Conservation (phyloP, 768 basidiomycete species). For the Kwoniella sp. region DNA sequence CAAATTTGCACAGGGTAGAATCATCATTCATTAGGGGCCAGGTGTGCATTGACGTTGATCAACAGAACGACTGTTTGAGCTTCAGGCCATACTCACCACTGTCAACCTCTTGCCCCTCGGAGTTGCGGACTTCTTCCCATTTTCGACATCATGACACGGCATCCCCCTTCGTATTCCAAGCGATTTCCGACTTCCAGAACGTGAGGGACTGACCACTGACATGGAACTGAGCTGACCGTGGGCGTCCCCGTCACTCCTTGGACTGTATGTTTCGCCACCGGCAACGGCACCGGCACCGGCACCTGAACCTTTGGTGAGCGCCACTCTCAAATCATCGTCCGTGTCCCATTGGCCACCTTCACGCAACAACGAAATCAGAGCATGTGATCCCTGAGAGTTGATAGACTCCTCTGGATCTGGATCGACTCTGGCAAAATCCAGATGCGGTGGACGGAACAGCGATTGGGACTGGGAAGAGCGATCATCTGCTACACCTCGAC, state of each 20-base stretch:
- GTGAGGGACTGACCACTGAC: neutral
- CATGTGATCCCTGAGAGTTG: slow-evolving; percentile 4
- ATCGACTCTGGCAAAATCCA: too few species aligned
- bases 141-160: neutral
- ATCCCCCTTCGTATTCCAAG: neutral
- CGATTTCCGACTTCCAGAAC: neutral
- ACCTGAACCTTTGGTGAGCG: neutral
- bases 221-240: neutral
- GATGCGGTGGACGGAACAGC: too few species aligned
- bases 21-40: neutral
- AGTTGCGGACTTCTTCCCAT: neutral
- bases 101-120: slow-evolving; percentile 1
- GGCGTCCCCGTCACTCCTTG: neutral
- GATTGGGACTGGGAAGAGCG: too few species aligned
- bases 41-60: too few species aligned
- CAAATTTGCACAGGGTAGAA: neutral
- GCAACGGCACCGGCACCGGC: neutral
- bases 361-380: slow-evolving; percentile 38
- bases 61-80: too few species aligned
- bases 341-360: slow-evolving; percentile 49
- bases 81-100: slow-evolving; percentile 8
- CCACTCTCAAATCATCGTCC: slow-evolving; percentile 30
- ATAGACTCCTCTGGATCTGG: neutral
- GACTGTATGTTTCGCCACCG: neutral
- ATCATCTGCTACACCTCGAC: too few species aligned